phyloP scores from a whole-genome alignment of 805 yeast species.

The Candida quercuum region DNA sequence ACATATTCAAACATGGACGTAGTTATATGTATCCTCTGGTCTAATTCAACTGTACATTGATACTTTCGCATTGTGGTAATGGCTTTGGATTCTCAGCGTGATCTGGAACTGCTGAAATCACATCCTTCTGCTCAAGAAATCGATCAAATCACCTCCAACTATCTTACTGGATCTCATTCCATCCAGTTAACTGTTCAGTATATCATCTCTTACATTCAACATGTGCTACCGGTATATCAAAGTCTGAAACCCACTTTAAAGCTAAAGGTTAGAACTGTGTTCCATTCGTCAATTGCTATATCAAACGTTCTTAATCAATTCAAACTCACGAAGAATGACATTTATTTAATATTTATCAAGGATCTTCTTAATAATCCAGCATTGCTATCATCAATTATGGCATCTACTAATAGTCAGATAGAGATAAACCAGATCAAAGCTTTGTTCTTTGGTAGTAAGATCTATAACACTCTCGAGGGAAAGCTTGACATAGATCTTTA shows the following conservation, averaged over 20 bases:
- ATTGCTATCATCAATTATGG: constrained; percentile 9
- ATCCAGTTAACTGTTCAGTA: constrained; percentile 10
- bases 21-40: neutral
- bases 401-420: constrained; percentile 5
- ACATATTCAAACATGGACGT: no score
- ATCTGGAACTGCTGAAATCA: constrained; percentile 6
- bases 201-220: constrained; percentile 14
- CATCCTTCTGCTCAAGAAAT: constrained; percentile 11
- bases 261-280: constrained; percentile 12
- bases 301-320: constrained; percentile 17
- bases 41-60: neutral
- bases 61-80: no score
- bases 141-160: constrained; percentile 9
- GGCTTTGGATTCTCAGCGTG: no score
- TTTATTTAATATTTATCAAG: constrained; percentile 13
- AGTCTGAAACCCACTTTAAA: constrained; percentile 12
- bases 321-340: constrained; percentile 18
- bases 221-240: constrained; percentile 19
- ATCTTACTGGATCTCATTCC: constrained; percentile 4
- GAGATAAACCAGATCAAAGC: constrained; percentile 14
- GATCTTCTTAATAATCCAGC: constrained; percentile 16
- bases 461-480: constrained; percentile 20
- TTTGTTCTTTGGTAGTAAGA: constrained; percentile 22
- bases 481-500: constrained; percentile 12
- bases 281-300: constrained; percentile 12